phyloP scores from a whole-genome alignment of 139 green algal genomes.

The Closterium sp. region DNA sequence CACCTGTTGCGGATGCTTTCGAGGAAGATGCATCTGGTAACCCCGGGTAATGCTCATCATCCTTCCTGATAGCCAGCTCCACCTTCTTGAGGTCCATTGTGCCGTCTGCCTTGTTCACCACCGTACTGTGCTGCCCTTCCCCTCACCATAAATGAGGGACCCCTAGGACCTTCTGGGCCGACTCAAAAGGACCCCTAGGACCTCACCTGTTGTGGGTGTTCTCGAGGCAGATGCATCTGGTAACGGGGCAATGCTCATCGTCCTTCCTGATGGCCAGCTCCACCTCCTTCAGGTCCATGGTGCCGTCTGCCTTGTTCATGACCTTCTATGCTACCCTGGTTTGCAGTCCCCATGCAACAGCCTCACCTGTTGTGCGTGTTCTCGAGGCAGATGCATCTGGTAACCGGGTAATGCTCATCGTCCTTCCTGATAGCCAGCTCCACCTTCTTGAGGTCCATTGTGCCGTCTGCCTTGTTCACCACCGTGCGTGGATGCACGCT shows the following conservation, averaged over 20 bases:
- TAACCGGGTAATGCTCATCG: too few relatives aligned
- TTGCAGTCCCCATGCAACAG: background rate
- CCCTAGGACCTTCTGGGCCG: too few relatives aligned
- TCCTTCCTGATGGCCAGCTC: slow-evolving; percentile 53
- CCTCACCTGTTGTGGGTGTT: slow-evolving; percentile 71
- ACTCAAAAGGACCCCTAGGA: too few relatives aligned
- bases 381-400: too few relatives aligned
- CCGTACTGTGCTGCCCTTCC: too few relatives aligned
- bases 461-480: slow-evolving; percentile 44
- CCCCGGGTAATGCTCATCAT: slow-evolving; percentile 76
- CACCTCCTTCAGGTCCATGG: slow-evolving; percentile 54
- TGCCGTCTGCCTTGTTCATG: slow-evolving; percentile 39
- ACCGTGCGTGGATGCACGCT: slow-evolving; percentile 53
- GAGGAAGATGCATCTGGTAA: too few relatives aligned
- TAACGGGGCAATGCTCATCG: slow-evolving; percentile 59
- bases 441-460: slow-evolving; percentile 39
- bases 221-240: slow-evolving; percentile 30
- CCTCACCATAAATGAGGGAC: too few relatives aligned
- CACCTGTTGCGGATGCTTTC: slow-evolving; percentile 83
- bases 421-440: too few relatives aligned
- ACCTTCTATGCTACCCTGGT: slow-evolving; percentile 12
- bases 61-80: slow-evolving; percentile 48
- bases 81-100: slow-evolving; percentile 56
- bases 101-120: slow-evolving; percentile 22
- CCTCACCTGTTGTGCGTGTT: background rate